Evolutionary conservation across 306 rosid species (phyloP), one percentile per base, ranked within the genome.

Genomic region (Adenanthera pavonina): DNA sequence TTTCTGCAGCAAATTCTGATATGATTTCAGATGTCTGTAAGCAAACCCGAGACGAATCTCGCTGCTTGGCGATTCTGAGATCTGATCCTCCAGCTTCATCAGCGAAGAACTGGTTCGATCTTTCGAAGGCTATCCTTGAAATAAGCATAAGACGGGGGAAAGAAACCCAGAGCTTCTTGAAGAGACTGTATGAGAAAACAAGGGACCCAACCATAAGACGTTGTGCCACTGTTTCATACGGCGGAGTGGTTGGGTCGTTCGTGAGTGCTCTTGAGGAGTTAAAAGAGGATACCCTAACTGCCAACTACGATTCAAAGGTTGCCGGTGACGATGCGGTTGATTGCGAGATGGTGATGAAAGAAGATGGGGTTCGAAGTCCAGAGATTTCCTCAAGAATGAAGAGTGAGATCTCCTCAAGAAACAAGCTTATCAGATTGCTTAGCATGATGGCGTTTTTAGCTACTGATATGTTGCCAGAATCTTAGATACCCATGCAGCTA

Each of bases 241-340:
- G 64, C 9, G 69, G 6, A 0, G 74, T 64, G 14, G 79, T 75
- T 68, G 43, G 0, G 2, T 71, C 84, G 0, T 85, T 89, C 77
- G 62, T 3, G 3, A 59, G 83, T 34, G 56, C 86, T 0, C 17
- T 59, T 1, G 2, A 0, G 0, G 91, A 80, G 69, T 5, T 90
- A 1, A 15, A 10, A 0, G 81, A 74, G 0, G 88, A 86, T 62
- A 17, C 75, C 9, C 0, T 15, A 7, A 67, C 74, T 7, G 85
- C 91, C 2, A 87, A 74, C 11, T 87, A 85, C 17, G 88, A 85
- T n/a, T 77, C 78, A 0, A 75, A 40, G 2, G 38, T 61, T 40
- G 86, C 87, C 0, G 62, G 57, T 7, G 88, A 78, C n/a, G 52
- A 49, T 5, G 36, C 87, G 1, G 3, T 1, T 0, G 0, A 1